Conservation (phyloP, 169 alveolate genomes). For the Plasmodium blacklocki region DNA sequence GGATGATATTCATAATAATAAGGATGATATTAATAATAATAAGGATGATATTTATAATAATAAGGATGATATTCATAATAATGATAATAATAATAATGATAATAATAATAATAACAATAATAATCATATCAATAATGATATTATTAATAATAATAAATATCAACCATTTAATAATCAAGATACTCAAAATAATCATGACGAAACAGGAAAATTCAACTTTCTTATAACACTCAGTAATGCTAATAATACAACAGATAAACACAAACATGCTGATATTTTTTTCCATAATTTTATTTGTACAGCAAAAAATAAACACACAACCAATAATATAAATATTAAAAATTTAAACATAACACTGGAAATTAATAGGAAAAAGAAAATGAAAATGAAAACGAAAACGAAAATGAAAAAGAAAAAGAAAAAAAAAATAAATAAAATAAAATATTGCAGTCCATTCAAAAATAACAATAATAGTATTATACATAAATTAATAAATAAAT, state of each 20-base stretch:
- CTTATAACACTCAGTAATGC: constrained; percentile 20
- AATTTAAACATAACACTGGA: constrained; percentile 28
- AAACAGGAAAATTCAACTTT: constrained; percentile 34
- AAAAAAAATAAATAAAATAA: too few species aligned
- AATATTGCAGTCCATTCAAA: too few species aligned
- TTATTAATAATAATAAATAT: neutral
- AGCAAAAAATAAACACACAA: constrained; percentile 56
- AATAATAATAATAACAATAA: neutral
- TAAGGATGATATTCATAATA: neutral
- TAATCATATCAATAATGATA: neutral
- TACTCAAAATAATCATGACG: neutral
- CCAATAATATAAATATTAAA: constrained; percentile 14
- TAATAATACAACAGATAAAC: neutral
- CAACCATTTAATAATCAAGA: too few species aligned
- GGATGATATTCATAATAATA: neutral
- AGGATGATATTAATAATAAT: neutral
- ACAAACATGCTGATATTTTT: constrained; percentile 13
- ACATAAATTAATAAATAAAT: too few species aligned
- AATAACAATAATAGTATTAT: too few species aligned
- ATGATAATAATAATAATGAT: neutral
- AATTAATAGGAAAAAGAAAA: constrained; percentile 12
- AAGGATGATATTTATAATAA: too few species aligned
- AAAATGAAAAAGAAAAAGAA: neutral
- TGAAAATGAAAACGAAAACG: neutral
- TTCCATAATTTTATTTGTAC: constrained; percentile 17